phyloP scores from a whole-genome alignment of 768 basidiomycete species.

The Stropharia rugosoannulata region DNA sequence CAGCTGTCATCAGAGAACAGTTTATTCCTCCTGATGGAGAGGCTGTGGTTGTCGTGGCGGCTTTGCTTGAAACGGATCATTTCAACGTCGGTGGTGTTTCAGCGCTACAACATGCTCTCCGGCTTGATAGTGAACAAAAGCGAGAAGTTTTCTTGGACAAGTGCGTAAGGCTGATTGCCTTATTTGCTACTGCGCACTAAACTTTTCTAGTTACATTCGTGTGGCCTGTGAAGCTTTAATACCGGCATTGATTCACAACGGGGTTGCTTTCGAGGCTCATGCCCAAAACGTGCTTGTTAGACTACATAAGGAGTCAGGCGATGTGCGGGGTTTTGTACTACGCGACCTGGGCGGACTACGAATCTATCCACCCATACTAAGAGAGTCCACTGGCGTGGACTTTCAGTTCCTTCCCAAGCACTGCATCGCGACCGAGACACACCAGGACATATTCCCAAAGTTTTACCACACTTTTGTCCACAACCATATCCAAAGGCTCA shows the following conservation, averaged over 20 bases:
- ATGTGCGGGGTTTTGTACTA: slow-evolving; percentile 48
- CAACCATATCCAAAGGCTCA: slow-evolving; percentile 58
- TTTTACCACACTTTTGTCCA: slow-evolving; percentile 63
- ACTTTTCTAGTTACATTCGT: slow-evolving; percentile 41
- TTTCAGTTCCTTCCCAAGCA: slow-evolving; percentile 55
- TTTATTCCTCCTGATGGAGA: slow-evolving; percentile 39
- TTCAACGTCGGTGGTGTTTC: slow-evolving; percentile 37
- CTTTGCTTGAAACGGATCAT: slow-evolving; percentile 54
- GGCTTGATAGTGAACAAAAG: slow-evolving; percentile 46
- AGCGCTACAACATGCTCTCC: slow-evolving; percentile 45
- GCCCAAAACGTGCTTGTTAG: slow-evolving; percentile 56
- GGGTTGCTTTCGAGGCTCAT: slow-evolving; percentile 63
- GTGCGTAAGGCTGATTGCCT: slow-evolving; percentile 24
- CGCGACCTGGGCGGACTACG: slow-evolving; percentile 60
- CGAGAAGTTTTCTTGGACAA: slow-evolving; percentile 44
- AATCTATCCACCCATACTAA: slow-evolving; percentile 49
- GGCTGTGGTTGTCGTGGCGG: slow-evolving; percentile 47
- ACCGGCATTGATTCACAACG: slow-evolving; percentile 51
- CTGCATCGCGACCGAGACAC: slow-evolving; percentile 44
- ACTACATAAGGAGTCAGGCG: slow-evolving; percentile 39
- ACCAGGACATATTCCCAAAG: slow-evolving; percentile 53
- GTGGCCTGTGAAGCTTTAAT: slow-evolving; percentile 51
- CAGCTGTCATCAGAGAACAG: slow-evolving; percentile 46
- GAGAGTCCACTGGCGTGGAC: slow-evolving; percentile 45
- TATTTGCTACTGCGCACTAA: neutral